phyloP scores from a whole-genome alignment of 108 stramenopile species.

The Cyclotella kingstonii region DNA sequence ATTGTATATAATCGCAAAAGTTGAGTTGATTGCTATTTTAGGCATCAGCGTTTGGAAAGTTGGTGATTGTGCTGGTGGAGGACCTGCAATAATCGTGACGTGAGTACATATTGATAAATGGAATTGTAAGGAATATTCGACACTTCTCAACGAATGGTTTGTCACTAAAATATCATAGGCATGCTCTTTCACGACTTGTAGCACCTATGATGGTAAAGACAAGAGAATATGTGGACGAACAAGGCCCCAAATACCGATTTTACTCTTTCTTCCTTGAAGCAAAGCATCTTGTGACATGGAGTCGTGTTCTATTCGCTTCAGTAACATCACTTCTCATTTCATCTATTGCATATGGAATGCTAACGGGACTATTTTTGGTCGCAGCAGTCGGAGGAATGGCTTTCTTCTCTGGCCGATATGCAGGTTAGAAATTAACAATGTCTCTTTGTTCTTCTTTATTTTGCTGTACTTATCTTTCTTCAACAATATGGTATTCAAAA shows the following conservation, averaged over 20 bases:
- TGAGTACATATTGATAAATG: constrained; percentile 3
- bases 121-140: background rate
- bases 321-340: constrained; percentile 34
- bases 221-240: constrained; percentile 65
- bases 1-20: constrained; percentile 58
- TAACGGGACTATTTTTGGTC: constrained; percentile 30
- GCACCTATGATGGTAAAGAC: constrained; percentile 62
- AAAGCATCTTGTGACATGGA: constrained; percentile 60
- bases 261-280: constrained; percentile 72
- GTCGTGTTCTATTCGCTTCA: constrained; percentile 49
- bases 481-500: constrained; percentile 11
- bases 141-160: background rate
- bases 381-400: constrained; percentile 32
- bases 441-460: constrained; percentile 12
- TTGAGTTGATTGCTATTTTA: constrained; percentile 49
- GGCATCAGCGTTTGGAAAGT: constrained; percentile 44
- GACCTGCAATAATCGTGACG: constrained; percentile 50
- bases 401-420: constrained; percentile 46
- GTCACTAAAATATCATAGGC: constrained; percentile 17
- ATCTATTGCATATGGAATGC: constrained; percentile 34
- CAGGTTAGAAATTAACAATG: constrained; percentile 26
- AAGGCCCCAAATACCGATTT: constrained; percentile 67
- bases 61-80: constrained; percentile 13
- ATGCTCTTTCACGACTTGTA: constrained; percentile 59
- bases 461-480: constrained; percentile 24